Evolutionary conservation across 306 rosid species (phyloP).

Genomic region (Malus sieversii): DNA sequence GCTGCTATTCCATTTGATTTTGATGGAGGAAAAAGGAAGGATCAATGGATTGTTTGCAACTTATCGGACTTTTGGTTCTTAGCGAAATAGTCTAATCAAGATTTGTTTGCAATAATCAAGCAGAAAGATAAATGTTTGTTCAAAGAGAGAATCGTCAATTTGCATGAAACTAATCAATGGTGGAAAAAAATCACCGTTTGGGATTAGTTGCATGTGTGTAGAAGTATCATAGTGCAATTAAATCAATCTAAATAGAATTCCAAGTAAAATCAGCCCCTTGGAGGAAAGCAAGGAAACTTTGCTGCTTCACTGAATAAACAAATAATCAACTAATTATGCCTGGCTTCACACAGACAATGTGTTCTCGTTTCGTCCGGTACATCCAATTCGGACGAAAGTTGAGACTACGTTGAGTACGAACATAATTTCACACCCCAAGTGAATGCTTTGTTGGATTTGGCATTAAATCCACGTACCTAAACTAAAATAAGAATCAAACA

Average conservation of each 20-base stretch:
- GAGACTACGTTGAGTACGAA: background rate
- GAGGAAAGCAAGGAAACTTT: background rate
- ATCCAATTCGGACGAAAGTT: background rate
- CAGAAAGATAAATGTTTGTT: background rate
- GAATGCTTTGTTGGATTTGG: background rate
- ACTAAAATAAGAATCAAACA: no score
- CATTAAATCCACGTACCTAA: no score
- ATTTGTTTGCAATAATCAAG: background rate
- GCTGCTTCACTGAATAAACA: background rate
- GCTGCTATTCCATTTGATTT: no score
- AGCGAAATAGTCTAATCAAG: background rate
- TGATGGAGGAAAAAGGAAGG: no score
- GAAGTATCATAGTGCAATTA: background rate
- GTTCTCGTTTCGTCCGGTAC: background rate
- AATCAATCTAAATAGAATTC: background rate
- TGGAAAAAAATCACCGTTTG: background rate
- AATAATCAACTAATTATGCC: background rate
- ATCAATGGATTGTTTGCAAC: background rate
- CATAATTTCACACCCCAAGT: background rate
- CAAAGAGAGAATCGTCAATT: background rate
- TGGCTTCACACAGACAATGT: background rate
- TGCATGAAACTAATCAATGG: background rate
- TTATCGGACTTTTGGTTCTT: background rate
- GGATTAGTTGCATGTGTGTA: background rate
- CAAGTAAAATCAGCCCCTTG: background rate